Conservation (phyloP, 345 rosid genomes). For the Triadica sebifera region DNA sequence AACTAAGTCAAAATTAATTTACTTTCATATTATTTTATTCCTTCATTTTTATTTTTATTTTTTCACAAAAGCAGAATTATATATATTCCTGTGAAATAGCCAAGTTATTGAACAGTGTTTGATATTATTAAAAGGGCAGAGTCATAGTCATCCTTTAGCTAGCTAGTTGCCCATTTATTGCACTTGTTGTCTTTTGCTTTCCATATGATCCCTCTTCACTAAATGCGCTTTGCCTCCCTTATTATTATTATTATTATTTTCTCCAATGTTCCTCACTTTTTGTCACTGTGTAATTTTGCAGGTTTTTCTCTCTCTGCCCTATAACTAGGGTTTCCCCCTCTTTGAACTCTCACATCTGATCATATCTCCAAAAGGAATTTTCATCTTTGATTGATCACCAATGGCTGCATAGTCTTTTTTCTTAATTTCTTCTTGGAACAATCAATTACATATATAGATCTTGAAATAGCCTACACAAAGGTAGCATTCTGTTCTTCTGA, state of each 20-base stretch:
- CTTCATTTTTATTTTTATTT: not conserved
- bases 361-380: not conserved
- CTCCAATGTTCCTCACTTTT: conserved; percentile 4
- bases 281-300: conserved; percentile 31
- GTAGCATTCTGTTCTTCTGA: not conserved
- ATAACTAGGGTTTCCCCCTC: conserved; percentile 36
- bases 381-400: not conserved
- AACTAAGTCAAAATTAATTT: too few relatives aligned
- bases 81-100: too few relatives aligned
- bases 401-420: conserved; percentile 1
- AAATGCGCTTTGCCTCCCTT: conserved; percentile 40
- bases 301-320: conserved; percentile 25
- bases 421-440: not conserved
- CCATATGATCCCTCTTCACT: conserved; percentile 20
- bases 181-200: conserved; percentile 43
- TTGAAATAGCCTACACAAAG: conserved; percentile 10
- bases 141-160: conserved; percentile 23
- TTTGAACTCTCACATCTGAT: conserved; percentile 23
- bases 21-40: not conserved
- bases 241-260: too few relatives aligned
- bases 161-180: conserved; percentile 31
- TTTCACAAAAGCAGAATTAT: too few relatives aligned
- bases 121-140: conserved; percentile 23
- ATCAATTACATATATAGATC: conserved; percentile 11
- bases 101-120: conserved; percentile 20